A percentile compares a stretch with the other conserved stretches of the same genome.
Evolutionary conservation across 345 rosid genomes (phyloP).

Genomic region (Boechera stricta): DNA sequence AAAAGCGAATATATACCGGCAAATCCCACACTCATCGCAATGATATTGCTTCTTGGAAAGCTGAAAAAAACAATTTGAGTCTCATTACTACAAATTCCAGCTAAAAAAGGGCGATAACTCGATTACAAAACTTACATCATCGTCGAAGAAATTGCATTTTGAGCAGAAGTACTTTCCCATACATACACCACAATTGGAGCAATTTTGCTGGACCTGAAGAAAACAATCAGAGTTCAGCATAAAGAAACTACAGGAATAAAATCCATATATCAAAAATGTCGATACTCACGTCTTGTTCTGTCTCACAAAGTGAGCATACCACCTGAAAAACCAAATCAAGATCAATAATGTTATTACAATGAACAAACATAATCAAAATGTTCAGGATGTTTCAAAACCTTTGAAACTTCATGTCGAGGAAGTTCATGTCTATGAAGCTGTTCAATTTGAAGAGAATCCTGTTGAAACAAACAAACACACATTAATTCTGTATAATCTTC

Average conservation of each 20-base stretch:
- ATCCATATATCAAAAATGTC: not conserved
- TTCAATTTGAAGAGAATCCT: constrained; percentile 67
- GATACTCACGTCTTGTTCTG: constrained; percentile 75
- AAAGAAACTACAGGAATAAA: not conserved
- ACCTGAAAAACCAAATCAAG: constrained; percentile 51
- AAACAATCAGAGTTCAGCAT: constrained; percentile 6
- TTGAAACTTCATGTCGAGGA: constrained; percentile 76
- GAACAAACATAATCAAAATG: constrained; percentile 6
- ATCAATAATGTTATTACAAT: not conserved
- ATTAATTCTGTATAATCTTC: not conserved
- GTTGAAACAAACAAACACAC: constrained; percentile 21
- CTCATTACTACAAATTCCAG: constrained; percentile 6
- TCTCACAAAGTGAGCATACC: constrained; percentile 67
- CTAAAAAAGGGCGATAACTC: not conserved
- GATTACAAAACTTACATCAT: constrained; percentile 60
- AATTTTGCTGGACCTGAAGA: constrained; percentile 62
- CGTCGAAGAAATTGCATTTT: constrained; percentile 72
- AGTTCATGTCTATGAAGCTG: constrained; percentile 67
- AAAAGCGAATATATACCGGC: constrained; percentile 48
- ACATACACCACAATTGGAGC: constrained; percentile 66
- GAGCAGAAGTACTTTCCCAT: constrained; percentile 80
- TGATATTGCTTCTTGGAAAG: constrained; percentile 63
- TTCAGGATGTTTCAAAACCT: constrained; percentile 51
- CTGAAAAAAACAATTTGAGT: constrained; percentile 42
- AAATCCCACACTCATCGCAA: constrained; percentile 66